Percentiles rank a stretch among this genome's conserved stretches.
phyloP scores from a whole-genome alignment of 2,329 filamentous ascomycete genomes.

The Pseudogymnoascus sp. region DNA sequence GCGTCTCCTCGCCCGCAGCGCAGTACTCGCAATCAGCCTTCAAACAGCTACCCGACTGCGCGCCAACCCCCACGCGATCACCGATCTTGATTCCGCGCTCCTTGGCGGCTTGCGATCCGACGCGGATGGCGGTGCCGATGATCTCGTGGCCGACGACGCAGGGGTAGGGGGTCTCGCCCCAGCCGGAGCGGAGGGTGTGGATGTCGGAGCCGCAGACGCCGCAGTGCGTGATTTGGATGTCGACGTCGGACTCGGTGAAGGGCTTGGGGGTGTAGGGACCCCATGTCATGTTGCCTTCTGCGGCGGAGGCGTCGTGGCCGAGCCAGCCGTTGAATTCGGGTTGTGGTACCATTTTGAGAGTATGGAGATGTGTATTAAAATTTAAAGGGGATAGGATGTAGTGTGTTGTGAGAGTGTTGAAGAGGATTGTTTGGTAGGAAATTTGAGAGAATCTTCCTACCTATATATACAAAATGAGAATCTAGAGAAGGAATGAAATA shows the following conservation, averaged over 20 bases:
- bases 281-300: conserved; percentile 26
- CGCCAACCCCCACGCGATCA: conserved; percentile 42
- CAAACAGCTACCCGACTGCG: conserved; percentile 36
- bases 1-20: conserved; percentile 21
- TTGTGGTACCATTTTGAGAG: not conserved
- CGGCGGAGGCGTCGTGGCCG: conserved; percentile 17
- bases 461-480: conserved; percentile 6
- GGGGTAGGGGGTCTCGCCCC: conserved; percentile 20
- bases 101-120: conserved; percentile 25
- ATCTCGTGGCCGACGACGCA: conserved; percentile 39
- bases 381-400: too few species aligned
- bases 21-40: conserved; percentile 21
- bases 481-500: not conserved
- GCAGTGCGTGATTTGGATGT: conserved; percentile 39
- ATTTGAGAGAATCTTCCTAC: not conserved
- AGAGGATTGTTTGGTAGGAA: not conserved
- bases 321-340: conserved; percentile 28
- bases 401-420: not conserved
- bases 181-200: conserved; percentile 21
- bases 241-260: conserved; percentile 33
- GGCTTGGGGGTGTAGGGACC: conserved; percentile 26
- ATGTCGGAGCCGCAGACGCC: conserved; percentile 34
- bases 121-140: conserved; percentile 33
- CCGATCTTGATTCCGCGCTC: conserved; percentile 35
- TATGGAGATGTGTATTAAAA: too few species aligned